Percentiles rank a stretch among this genome's conserved stretches.
Conservation (phyloP, 768 basidiomycete species). For the Phlebiopsis gigantea region DNA sequence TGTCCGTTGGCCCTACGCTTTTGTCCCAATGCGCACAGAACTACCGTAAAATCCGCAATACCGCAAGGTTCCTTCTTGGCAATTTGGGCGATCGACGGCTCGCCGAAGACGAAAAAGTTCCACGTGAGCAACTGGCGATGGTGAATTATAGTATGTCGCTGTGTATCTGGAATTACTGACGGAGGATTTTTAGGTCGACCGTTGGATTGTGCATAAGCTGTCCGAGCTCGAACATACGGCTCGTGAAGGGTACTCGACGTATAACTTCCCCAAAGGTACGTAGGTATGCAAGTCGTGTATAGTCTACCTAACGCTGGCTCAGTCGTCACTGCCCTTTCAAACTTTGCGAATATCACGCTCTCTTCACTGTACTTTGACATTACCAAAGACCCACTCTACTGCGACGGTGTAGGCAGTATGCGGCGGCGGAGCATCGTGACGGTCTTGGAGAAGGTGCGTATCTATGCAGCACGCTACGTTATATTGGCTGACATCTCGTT, state of each 20-base stretch:
- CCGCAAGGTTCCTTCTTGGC: constrained; percentile 81
- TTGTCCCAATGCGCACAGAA: constrained; percentile 72
- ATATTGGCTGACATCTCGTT: neutral
- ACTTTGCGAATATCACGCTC: constrained; percentile 78
- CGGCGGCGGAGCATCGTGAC: constrained; percentile 64
- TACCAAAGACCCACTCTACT: constrained; percentile 87
- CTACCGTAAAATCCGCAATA: constrained; percentile 80
- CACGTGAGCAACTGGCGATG: constrained; percentile 50
- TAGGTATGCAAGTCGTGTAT: neutral
- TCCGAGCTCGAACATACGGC: constrained; percentile 65
- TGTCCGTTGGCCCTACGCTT: constrained; percentile 75
- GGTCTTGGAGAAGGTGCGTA: constrained; percentile 62
- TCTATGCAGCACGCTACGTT: constrained; percentile 30
- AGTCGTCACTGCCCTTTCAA: constrained; percentile 70
- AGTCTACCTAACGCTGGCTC: constrained; percentile 5
- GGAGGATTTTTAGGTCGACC: constrained; percentile 55
- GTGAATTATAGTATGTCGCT: constrained; percentile 30
- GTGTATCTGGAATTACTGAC: neutral
- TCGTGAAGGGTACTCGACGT: constrained; percentile 61
- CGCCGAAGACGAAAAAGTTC: constrained; percentile 30
- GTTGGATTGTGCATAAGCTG: constrained; percentile 83
- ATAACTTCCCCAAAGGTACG: constrained; percentile 81
- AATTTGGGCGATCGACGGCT: constrained; percentile 48
- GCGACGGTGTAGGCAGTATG: constrained; percentile 43
- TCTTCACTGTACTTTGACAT: constrained; percentile 92